Evolutionary conservation across 2,329 filamentous ascomycete species (phyloP).

Genomic region (Fusarium neocosmosporiellum): DNA sequence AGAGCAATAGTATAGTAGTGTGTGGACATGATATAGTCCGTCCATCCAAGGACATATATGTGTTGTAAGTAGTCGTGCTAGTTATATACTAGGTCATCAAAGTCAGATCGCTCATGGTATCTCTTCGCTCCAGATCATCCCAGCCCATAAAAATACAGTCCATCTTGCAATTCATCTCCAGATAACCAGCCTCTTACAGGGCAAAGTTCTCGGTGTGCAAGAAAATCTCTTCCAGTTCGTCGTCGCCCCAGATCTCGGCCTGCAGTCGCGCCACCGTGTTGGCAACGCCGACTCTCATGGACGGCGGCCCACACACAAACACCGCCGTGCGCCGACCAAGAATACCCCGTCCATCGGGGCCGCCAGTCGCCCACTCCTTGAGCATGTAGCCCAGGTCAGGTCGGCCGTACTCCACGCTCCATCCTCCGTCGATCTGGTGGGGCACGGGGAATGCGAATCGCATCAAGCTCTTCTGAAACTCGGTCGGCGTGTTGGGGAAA

Average conservation of each 20-base stretch:
- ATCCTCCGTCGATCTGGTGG: conserved; percentile 78
- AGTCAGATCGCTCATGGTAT: conserved; percentile 45
- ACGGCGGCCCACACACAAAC: conserved; percentile 90
- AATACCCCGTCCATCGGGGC: conserved; percentile 71
- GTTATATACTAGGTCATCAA: conserved; percentile 23
- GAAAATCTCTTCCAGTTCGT: conserved; percentile 87
- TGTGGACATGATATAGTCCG: conserved; percentile 33
- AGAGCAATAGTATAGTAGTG: conserved; percentile 3
- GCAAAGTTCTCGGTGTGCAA: conserved; percentile 97
- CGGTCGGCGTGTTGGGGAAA: conserved; percentile 84
- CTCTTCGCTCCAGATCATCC: conserved; percentile 27
- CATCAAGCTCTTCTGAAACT: conserved; percentile 90
- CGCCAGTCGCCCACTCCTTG: conserved; percentile 81
- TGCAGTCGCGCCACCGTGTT: conserved; percentile 86
- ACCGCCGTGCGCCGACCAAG: conserved; percentile 87
- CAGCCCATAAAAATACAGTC: conserved; percentile 39
- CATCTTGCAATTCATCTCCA: background rate
- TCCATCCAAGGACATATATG: conserved; percentile 22
- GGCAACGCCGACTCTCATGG: conserved; percentile 90
- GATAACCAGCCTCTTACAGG: conserved; percentile 59
- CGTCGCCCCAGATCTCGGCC: conserved; percentile 82
- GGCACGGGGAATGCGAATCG: conserved; percentile 85
- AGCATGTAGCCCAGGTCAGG: conserved; percentile 91
- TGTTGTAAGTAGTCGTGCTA: background rate
- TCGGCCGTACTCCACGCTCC: conserved; percentile 92